Conservation (phyloP, 1,139 yeast species). For the Suhomyces wounanorum region DNA sequence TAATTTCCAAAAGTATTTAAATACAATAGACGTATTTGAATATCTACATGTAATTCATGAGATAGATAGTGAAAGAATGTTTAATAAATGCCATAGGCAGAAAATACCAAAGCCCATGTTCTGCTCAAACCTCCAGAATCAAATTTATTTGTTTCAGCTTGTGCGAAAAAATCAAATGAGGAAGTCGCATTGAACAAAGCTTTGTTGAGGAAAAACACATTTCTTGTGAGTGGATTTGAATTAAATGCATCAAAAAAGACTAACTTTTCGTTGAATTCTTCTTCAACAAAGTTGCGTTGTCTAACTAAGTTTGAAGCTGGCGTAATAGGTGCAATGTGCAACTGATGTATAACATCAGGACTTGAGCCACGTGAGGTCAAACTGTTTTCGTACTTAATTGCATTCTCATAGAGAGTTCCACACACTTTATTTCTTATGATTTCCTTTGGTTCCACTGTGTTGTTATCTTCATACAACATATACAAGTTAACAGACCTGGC, state of each 20-base stretch:
- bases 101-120: neutral
- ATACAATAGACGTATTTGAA: no score
- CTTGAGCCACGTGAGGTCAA: neutral
- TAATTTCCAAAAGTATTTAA: no score
- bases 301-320: neutral
- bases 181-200: neutral
- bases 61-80: no score
- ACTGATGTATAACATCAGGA: neutral
- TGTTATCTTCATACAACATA: no score
- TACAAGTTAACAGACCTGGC: neutral
- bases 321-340: neutral
- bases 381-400: neutral
- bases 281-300: neutral
- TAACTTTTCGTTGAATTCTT: neutral
- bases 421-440: no score
- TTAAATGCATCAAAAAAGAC: no score
- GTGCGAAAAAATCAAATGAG: neutral
- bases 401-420: no score
- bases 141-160: neutral
- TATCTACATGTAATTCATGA: no score
- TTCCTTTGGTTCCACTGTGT: no score
- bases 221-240: no score
- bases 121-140: neutral
- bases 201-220: neutral
- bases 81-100: no score